These are phyloP conservation scores for Yamadazyma olivae DNA, from an alignment of 805 yeast genomes.

Conservation along the genomic window DNA sequence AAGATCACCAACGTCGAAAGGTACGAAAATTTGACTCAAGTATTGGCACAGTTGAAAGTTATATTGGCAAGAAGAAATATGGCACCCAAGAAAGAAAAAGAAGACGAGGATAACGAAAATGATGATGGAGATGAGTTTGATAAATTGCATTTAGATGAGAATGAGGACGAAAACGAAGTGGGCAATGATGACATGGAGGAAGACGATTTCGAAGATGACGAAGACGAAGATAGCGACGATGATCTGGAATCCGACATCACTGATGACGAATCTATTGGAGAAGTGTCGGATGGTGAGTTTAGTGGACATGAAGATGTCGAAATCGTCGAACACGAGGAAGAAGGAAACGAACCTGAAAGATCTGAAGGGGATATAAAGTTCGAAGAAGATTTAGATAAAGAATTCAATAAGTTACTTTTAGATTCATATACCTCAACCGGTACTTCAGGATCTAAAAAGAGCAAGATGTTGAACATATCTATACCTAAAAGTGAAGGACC, in stretches of 20 bases:
- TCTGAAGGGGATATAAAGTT: conserved; percentile 39
- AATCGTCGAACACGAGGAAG: conserved; percentile 9
- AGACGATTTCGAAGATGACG: conserved; percentile 13
- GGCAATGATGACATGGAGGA: conserved; percentile 15
- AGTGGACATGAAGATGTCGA: conserved; percentile 14
- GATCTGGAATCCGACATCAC: conserved; percentile 27
- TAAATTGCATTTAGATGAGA: conserved; percentile 15
- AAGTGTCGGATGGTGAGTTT: conserved; percentile 6
- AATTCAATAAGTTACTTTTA: conserved; percentile 50
- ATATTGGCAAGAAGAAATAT: conserved; percentile 17
- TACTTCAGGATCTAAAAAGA: background rate
- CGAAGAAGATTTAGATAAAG: conserved; percentile 53
- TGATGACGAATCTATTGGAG: conserved; percentile 10
- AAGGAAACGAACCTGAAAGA: conserved; percentile 18
- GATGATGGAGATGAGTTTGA: conserved; percentile 15
- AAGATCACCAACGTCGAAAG: conserved; percentile 20
- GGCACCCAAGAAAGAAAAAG: conserved; percentile 14
- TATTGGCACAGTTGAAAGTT: conserved; percentile 34
- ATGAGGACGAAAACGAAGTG: conserved; percentile 11
- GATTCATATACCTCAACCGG: conserved; percentile 40
- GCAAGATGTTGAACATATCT: background rate
- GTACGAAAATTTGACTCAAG: conserved; percentile 37
- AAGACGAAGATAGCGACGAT: conserved; percentile 14
- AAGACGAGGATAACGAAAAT: conserved; percentile 13
- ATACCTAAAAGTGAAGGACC: background rate